Base-by-base conservation (phyloP, 805 yeast species). In the Candida golubevii region DNA sequence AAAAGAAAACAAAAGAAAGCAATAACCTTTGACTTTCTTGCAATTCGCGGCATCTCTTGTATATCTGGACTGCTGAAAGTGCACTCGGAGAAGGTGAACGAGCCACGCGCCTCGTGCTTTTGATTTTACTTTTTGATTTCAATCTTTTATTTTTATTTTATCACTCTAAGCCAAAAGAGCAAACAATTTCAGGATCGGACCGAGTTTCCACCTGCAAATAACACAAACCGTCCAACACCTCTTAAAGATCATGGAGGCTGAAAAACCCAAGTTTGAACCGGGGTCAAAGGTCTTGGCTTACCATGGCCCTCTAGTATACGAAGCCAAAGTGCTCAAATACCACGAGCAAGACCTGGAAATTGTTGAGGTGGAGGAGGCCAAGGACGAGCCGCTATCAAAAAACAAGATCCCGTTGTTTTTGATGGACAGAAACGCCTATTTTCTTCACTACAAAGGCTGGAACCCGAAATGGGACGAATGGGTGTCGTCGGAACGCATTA, bases 391-490 rank as follows among this genome's bases (percentile, higher is more conserved):
- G 6, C 56, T 67, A 11, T 69, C 66, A 15, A 61, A 58, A 15
- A 51, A 55, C 48, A 56, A 58, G 13, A 47, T 61, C 33, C 67
- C 65, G 11, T 60, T 53, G 12, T 55, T 57, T n/a, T 49, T 63
- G 31, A 45, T 53, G 7, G 62, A 57, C 5, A 45, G 49, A n/a
- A 53, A 61, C 37, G 58, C 81, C 28, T 90, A 80, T 63, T 82
- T 72, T 53, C 79, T 91, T 13, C 99, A 93, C 59, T 91, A 91
- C 64, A 85, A 83, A 54, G 98, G 99, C 3, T 91, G 99, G 99
- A 91, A 90, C 58, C 65, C 83, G 13, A 82, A 89, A 46, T 91
- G 97, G 96, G 98, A 91, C 60, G 99, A 91, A 63, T 91, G 99
- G 99, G 91, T 91, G 1, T 75, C 78, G 1, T 63, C 65, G 7